These are phyloP conservation scores for Irpex lacteus DNA, from an alignment of 1,284 basidiomycete genomes.

Conservation along the genomic window DNA sequence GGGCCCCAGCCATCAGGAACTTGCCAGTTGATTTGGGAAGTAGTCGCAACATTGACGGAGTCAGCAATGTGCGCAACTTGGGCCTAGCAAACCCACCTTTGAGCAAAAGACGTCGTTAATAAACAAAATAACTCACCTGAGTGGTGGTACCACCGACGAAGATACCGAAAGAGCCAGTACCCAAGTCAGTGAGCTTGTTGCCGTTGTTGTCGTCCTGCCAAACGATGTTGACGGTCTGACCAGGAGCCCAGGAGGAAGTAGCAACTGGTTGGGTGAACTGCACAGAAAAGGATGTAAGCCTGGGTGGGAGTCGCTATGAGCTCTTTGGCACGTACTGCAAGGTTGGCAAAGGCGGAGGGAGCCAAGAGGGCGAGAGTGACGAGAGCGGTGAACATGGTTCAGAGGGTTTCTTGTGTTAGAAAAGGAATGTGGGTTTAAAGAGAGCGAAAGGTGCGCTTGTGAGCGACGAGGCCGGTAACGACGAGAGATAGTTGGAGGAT, in stretches of 20 bases:
- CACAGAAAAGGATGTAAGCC: background rate
- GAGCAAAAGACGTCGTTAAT: background rate
- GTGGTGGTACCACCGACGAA: conserved; percentile 61
- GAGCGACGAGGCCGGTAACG: conserved; percentile 22
- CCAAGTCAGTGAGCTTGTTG: conserved; percentile 59
- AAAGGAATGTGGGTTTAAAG: conserved; percentile 34
- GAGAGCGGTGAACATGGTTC: conserved; percentile 50
- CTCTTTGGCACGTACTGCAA: conserved; percentile 48
- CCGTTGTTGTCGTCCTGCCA: conserved; percentile 67
- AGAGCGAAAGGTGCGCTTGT: conserved; percentile 33
- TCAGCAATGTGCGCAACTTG: conserved; percentile 60
- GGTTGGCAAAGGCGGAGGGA: conserved; percentile 51
- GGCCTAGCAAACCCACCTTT: conserved; percentile 40
- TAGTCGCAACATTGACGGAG: conserved; percentile 60
- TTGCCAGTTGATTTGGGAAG: conserved; percentile 53
- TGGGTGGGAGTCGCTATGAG: background rate
- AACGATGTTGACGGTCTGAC: conserved; percentile 52
- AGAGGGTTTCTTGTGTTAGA: conserved; percentile 21
- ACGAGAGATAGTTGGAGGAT: conserved; percentile 7
- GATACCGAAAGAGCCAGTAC: conserved; percentile 60
- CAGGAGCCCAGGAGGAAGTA: conserved; percentile 52
- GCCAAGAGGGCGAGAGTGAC: conserved; percentile 54
- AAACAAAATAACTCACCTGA: conserved; percentile 46
- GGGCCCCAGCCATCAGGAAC: conserved; percentile 63
- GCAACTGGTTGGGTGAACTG: conserved; percentile 64